Evolutionary conservation across 768 basidiomycete genomes (phyloP).

Genomic region (Xerocomellus intermedius): DNA sequence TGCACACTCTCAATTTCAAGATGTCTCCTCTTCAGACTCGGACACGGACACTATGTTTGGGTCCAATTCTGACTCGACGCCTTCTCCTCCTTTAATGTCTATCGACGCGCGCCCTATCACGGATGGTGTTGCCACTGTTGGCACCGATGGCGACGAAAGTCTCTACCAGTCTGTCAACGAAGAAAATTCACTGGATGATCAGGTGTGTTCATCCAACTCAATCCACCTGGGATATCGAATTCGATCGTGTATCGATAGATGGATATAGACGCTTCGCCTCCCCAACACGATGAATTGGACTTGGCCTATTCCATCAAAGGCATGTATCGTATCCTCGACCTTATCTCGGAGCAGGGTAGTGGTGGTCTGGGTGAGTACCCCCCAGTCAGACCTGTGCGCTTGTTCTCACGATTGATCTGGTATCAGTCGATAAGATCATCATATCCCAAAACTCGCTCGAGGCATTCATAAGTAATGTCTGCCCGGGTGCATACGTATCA

Average conservation of each 20-base stretch:
- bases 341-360: conserved; percentile 50
- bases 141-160: conserved; percentile 11
- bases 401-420: background rate
- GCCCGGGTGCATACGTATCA: conserved; percentile 51
- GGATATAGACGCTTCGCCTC: conserved; percentile 6
- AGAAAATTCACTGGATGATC: background rate
- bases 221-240: background rate
- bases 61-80: conserved; percentile 2
- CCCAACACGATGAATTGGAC: conserved; percentile 17
- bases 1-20: background rate
- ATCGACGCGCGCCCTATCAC: background rate
- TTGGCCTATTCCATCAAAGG: conserved; percentile 37
- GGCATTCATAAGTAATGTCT: conserved; percentile 46
- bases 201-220: conserved; percentile 8
- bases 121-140: background rate
- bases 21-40: conserved; percentile 1
- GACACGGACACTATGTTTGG: conserved; percentile 1
- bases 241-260: conserved; percentile 15
- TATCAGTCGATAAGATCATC: conserved; percentile 59
- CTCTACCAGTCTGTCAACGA: conserved; percentile 15
- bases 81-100: background rate
- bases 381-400: background rate
- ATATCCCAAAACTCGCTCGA: conserved; percentile 52
- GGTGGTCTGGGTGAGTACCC: conserved; percentile 49
- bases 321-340: conserved; percentile 54